Conservation (phyloP, 2,329 filamentous ascomycete species). For the Iodosphaeria phyllophila region DNA sequence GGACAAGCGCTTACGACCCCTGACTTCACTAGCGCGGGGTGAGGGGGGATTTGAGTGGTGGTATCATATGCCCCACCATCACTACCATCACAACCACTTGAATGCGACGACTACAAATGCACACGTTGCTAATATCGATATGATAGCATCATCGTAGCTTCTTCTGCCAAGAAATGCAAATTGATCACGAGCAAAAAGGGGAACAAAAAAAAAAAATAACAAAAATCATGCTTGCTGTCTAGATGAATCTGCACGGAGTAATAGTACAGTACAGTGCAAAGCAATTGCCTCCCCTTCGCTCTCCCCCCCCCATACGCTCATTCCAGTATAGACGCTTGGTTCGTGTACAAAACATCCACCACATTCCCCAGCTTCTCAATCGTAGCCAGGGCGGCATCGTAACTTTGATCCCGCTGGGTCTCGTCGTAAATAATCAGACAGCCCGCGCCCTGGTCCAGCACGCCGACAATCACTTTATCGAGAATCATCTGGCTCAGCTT, state of each 20-base stretch:
- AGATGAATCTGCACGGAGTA: background rate
- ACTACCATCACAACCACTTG: too few species aligned
- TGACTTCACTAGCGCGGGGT: too few species aligned
- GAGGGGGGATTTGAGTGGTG: too few species aligned
- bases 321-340: slow-evolving; percentile 90
- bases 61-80: too few species aligned
- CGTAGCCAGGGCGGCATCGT: slow-evolving; percentile 83
- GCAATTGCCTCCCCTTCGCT: slow-evolving; percentile 1
- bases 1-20: too few species aligned
- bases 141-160: too few species aligned
- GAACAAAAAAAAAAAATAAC: background rate
- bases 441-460: slow-evolving; percentile 91
- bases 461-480: slow-evolving; percentile 95
- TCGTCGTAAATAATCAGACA: slow-evolving; percentile 97
- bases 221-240: background rate
- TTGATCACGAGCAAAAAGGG: background rate
- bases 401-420: slow-evolving; percentile 78
- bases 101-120: too few species aligned
- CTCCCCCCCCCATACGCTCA: slow-evolving; percentile 21
- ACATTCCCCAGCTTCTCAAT: slow-evolving; percentile 96
- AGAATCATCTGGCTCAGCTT: slow-evolving; percentile 99
- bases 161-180: too few species aligned
- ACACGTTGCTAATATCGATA: too few species aligned
- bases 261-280: slow-evolving; percentile 1
- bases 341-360: slow-evolving; percentile 92